Evolutionary conservation across 2,329 filamentous ascomycete species (phyloP).

Genomic region (Colletotrichum sp.): DNA sequence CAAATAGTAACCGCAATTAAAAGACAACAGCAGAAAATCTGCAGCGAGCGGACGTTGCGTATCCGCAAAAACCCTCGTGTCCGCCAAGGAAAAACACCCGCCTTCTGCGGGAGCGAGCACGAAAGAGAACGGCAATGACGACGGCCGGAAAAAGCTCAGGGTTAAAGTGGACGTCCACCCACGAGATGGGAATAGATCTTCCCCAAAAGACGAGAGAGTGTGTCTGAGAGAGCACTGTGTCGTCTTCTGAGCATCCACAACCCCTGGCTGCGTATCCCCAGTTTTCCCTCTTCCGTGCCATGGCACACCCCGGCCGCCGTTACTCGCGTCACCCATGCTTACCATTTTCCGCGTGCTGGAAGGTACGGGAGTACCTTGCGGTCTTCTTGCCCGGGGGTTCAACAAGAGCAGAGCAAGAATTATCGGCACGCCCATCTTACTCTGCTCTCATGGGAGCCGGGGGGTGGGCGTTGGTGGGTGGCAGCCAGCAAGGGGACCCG

Average conservation of each 20-base stretch:
- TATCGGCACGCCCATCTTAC: neutral
- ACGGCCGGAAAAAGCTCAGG: neutral
- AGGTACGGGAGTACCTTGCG: neutral
- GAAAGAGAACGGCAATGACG: neutral
- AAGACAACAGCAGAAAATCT: neutral
- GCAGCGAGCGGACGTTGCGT: neutral
- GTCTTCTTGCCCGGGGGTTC: neutral
- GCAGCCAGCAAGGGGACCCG: neutral
- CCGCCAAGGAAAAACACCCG: neutral
- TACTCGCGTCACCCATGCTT: constrained; percentile 13
- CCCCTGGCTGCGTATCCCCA: neutral
- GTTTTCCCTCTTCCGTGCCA: constrained; percentile 9
- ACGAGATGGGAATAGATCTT: neutral
- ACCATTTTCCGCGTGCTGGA: neutral
- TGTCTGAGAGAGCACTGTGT: neutral
- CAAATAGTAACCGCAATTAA: neutral
- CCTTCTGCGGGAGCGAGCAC: neutral
- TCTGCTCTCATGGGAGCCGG: neutral
- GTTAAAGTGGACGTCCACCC: neutral
- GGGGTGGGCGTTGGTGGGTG: neutral
- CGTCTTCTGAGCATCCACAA: neutral
- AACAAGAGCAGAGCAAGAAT: neutral
- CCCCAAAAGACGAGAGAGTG: neutral
- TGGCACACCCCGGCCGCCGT: neutral
- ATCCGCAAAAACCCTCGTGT: neutral